These are phyloP conservation scores for Scleromitrula shiraiana DNA, from an alignment of 2,329 filamentous ascomycete genomes.

Conservation along the genomic window DNA sequence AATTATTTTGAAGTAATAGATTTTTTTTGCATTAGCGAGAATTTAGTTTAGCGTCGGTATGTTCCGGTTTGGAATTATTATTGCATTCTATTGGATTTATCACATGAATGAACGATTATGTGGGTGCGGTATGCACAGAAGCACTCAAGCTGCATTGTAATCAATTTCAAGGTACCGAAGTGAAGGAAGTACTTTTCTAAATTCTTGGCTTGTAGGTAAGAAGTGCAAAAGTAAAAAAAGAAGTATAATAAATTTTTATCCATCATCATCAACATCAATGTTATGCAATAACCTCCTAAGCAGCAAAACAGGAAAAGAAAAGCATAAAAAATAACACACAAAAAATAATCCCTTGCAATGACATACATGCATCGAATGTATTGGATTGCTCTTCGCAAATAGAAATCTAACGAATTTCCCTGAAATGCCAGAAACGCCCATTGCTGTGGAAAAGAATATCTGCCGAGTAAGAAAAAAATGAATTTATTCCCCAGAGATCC, in stretches of 20 bases:
- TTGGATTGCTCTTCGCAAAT: conserved; percentile 8
- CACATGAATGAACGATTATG: no score
- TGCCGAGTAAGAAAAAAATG: conserved; percentile 13
- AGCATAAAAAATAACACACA: background rate
- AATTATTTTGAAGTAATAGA: no score
- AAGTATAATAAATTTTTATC: no score
- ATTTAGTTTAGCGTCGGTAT: conserved; percentile 3
- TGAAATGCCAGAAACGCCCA: conserved; percentile 13
- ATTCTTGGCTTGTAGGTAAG: no score
- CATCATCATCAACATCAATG: background rate
- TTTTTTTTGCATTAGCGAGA: background rate
- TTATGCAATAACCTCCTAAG: background rate
- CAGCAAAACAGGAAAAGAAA: background rate
- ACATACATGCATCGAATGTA: conserved; percentile 1
- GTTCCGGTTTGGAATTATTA: background rate
- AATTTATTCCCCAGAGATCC: conserved; percentile 5
- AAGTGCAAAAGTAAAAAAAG: no score
- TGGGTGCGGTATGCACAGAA: no score
- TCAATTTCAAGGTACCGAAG: no score
- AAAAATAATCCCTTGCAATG: no score
- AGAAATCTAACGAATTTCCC: conserved; percentile 6
- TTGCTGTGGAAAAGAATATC: conserved; percentile 8
- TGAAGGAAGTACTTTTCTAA: no score
- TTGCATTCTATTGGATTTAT: no score
- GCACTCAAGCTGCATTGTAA: no score